phyloP scores from a whole-genome alignment of 1,284 basidiomycete species.

The Ceratobasidium sp. region DNA sequence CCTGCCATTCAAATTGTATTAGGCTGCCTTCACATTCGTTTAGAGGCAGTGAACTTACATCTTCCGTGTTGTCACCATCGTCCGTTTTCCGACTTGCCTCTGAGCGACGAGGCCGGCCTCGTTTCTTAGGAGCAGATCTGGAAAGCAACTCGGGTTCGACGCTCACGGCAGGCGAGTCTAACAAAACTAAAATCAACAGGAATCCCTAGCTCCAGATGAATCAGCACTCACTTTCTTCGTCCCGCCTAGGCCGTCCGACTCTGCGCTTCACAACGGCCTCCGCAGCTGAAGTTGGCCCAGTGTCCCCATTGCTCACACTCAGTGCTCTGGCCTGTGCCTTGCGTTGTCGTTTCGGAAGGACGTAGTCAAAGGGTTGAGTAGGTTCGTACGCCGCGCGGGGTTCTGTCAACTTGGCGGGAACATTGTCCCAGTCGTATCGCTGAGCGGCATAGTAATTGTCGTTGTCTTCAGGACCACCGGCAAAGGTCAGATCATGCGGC shows the following conservation, averaged over 20 bases:
- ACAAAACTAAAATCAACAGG: not conserved
- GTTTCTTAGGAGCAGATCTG: slow-evolving; percentile 1
- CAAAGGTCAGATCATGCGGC: slow-evolving; percentile 19
- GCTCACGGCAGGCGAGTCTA: slow-evolving; percentile 28
- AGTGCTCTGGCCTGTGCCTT: not conserved
- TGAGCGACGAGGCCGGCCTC: slow-evolving; percentile 26
- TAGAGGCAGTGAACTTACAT: not conserved
- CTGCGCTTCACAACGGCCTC: not conserved
- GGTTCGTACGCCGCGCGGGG: slow-evolving; percentile 26
- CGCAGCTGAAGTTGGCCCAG: not conserved
- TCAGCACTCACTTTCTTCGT: slow-evolving; percentile 18
- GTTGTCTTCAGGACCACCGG: slow-evolving; percentile 3
- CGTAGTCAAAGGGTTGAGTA: slow-evolving; percentile 38
- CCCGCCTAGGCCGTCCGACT: not conserved
- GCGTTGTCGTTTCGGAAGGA: not conserved
- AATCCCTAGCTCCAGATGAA: not conserved
- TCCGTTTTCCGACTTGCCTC: slow-evolving; percentile 29
- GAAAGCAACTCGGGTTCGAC: slow-evolving; percentile 10
- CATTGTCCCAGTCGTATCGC: slow-evolving; percentile 38
- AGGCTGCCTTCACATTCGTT: not conserved
- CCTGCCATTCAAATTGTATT: not conserved
- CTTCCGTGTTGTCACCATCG: slow-evolving; percentile 40
- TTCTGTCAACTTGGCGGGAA: slow-evolving; percentile 24
- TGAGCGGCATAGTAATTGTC: slow-evolving; percentile 30
- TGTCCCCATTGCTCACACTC: slow-evolving; percentile 1